Evolutionary conservation across 345 rosid species (phyloP).

Genomic region (Euphorbia peplus): DNA sequence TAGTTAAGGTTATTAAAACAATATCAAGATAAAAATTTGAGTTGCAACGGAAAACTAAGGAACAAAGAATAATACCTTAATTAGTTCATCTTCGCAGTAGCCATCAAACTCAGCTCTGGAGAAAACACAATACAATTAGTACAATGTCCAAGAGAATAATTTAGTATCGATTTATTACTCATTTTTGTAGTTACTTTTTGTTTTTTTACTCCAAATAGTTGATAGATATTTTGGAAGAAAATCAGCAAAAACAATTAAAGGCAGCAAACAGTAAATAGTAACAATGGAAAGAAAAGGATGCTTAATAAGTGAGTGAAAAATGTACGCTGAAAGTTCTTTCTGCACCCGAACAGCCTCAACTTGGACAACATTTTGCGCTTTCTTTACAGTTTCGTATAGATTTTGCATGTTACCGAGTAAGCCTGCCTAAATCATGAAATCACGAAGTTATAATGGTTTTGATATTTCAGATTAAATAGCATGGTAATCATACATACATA

Average conservation of each 20-base stretch:
- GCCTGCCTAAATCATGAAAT: conserved; percentile 18
- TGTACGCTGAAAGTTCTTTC: conserved; percentile 26
- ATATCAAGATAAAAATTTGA: not conserved
- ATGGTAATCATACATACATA: too few relatives aligned
- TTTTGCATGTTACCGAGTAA: conserved; percentile 20
- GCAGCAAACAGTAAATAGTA: too few relatives aligned
- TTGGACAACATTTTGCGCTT: conserved; percentile 25
- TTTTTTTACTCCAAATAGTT: too few relatives aligned
- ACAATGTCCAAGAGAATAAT: too few relatives aligned
- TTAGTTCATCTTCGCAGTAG: conserved; percentile 22
- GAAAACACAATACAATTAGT: not conserved
- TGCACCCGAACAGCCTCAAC: conserved; percentile 26
- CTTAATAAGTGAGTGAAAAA: not conserved
- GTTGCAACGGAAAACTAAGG: not conserved
- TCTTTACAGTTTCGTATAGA: conserved; percentile 19
- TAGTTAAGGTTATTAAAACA: not conserved
- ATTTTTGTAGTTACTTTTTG: too few relatives aligned
- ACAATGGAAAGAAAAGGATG: not conserved
- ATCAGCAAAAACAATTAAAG: too few relatives aligned
- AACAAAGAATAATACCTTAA: conserved; percentile 16
- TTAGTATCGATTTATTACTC: too few relatives aligned
- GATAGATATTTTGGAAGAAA: too few relatives aligned
- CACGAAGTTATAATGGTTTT: not conserved
- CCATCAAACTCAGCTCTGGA: conserved; percentile 27
- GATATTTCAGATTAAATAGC: not conserved